Evolutionary conservation across 2,329 filamentous ascomycete genomes (phyloP), one percentile per base, ranked within the genome.

Genomic region (Fusarium nanum): DNA sequence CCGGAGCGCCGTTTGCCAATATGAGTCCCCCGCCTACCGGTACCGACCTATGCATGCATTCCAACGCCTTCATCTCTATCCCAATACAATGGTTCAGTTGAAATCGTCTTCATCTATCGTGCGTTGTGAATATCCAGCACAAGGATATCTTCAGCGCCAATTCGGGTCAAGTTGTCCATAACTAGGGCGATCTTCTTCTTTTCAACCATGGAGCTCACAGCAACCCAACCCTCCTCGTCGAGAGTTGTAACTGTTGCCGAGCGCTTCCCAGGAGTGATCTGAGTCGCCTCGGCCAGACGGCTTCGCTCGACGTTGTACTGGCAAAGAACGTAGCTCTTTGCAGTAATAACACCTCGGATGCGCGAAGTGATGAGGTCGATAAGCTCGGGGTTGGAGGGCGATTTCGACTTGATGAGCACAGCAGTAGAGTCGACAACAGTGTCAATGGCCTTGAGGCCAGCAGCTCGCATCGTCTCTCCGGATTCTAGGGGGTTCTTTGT

Each of bases 401-500:
- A 88, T 78, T 91, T 93, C 44, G 94, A 97, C 84, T 95, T 95
- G 85, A 99, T 94, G 62, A 99, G 87, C 49, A 98, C 91, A 32
- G 96, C 94, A 20, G 91, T 93, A 58, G 92, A 94, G 60, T 93
- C 90, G 54, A 98, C 87, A 27, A 99, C 94, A 4, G 96, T 99
- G 75, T 96, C 94, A 75, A 98, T 98, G 60, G 95, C 91, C 82
- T 94, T 94, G 53, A 99, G 87, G 25, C 96, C 96, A 45, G 95
- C 95, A 22, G 95, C 96, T 77, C 93, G 92, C 96, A 99, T 99
- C 1, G 96, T 99, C 82, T 98, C 95, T 60, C 96, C 96, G 22
- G 96, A 98, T 85, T 99, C 95, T 96, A 73, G 22, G 18, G 34
- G 34, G 18, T 9, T 13, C 11, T 44, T 34, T 50, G 64, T 77